These are phyloP conservation scores for Arbutus unedo DNA, from an alignment of 148 eudicot genomes.

Conservation along the genomic window DNA sequence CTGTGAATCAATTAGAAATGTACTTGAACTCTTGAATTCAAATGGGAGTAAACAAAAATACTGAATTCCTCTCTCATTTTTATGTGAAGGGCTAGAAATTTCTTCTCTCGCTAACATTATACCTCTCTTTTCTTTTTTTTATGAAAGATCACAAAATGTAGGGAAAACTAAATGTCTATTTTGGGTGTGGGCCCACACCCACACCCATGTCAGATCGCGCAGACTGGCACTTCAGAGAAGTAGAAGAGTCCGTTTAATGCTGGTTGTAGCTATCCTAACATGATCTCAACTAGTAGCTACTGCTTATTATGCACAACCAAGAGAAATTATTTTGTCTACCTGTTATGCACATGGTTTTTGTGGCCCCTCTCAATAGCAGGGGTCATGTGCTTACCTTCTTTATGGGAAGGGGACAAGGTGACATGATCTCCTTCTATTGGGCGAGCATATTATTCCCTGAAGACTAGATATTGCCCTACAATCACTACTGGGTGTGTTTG, in stretches of 20 bases:
- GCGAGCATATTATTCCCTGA: not conserved
- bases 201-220: not conserved
- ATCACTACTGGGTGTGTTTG: not conserved
- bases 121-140: not conserved
- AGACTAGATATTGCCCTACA: not conserved
- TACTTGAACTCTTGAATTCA: not conserved
- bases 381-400: not conserved
- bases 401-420: not conserved
- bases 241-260: not conserved
- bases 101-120: not conserved
- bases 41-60: not conserved
- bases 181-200: not conserved
- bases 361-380: not conserved
- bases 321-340: not conserved
- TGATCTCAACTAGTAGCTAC: not conserved
- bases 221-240: not conserved
- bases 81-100: not conserved
- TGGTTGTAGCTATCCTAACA: not conserved
- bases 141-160: no score
- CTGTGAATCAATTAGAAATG: not conserved
- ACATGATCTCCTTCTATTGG: not conserved
- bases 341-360: not conserved
- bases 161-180: not conserved
- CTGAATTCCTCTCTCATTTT: not conserved
- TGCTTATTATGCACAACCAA: not conserved